Evolutionary conservation across 169 alveolate genomes (phyloP).

Genomic region (Eimeria necatrix): DNA sequence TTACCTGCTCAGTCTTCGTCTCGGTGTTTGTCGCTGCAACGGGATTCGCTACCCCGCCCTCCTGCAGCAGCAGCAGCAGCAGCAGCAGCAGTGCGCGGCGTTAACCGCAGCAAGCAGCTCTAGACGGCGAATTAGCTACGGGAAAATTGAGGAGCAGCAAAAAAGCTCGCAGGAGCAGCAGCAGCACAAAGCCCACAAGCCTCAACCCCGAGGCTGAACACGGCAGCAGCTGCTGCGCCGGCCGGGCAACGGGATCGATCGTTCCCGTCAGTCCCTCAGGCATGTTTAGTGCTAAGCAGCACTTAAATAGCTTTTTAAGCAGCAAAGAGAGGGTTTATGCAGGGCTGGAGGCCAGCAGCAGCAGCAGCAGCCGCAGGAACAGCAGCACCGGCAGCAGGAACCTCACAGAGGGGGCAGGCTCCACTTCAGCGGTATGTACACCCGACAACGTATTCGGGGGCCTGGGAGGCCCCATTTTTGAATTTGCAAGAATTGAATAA

Average conservation of each 20-base stretch:
- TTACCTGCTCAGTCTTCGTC: constrained; percentile 29
- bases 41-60: constrained; percentile 18
- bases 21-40: neutral
- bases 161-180: neutral
- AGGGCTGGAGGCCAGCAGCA: neutral
- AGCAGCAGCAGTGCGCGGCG: neutral
- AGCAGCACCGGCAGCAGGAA: neutral
- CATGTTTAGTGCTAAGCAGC: too few relatives aligned
- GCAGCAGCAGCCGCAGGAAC: constrained; percentile 17
- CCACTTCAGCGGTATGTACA: constrained; percentile 49
- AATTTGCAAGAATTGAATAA: neutral
- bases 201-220: neutral
- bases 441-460: constrained; percentile 7
- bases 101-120: neutral
- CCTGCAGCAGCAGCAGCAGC: constrained; percentile 60
- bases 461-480: constrained; percentile 47
- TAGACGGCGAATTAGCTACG: too few relatives aligned
- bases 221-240: too few relatives aligned
- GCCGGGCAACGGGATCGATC: too few relatives aligned
- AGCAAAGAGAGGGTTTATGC: too few relatives aligned
- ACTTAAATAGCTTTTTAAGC: too few relatives aligned
- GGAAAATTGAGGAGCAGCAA: neutral
- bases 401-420: constrained; percentile 28
- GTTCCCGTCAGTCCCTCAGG: too few relatives aligned
- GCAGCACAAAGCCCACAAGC: neutral